phyloP scores from a whole-genome alignment of 805 yeast species.

The Blastobotrys chiropterorum region DNA sequence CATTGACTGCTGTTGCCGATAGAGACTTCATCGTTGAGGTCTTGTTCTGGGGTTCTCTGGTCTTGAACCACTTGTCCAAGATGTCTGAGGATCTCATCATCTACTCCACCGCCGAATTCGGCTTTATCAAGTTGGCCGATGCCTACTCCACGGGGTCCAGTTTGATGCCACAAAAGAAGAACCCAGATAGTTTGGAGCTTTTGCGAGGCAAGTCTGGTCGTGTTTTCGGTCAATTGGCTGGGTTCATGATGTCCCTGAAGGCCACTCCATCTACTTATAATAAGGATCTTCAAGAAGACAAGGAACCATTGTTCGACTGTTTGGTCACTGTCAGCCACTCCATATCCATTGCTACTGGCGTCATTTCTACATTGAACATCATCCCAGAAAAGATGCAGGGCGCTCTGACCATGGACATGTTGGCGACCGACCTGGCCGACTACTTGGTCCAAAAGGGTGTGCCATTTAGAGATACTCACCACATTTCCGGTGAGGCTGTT shows the following conservation, averaged over 20 bases:
- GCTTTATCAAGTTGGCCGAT: conserved; percentile 87
- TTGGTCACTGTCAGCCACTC: conserved; percentile 91
- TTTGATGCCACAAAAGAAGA: conserved; percentile 98
- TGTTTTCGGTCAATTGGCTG: conserved; percentile 90
- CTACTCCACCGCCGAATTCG: conserved; percentile 96
- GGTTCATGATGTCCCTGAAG: conserved; percentile 92
- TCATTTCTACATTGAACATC: conserved; percentile 76
- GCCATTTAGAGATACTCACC: conserved; percentile 98
- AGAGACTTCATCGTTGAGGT: conserved; percentile 96
- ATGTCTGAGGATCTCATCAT: conserved; percentile 92
- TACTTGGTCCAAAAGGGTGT: conserved; percentile 96
- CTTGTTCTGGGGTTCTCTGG: conserved; percentile 89
- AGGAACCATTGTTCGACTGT: conserved; percentile 95
- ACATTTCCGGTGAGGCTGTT: conserved; percentile 97
- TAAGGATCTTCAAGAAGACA: conserved; percentile 98
- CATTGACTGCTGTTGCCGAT: conserved; percentile 93
- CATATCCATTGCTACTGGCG: conserved; percentile 91
- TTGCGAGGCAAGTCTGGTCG: conserved; percentile 97
- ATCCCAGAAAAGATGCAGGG: conserved; percentile 70
- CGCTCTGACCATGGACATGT: conserved; percentile 97
- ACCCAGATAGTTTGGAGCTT: conserved; percentile 93
- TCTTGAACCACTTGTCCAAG: conserved; percentile 93
- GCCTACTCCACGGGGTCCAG: conserved; percentile 99
- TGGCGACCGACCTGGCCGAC: conserved; percentile 97
- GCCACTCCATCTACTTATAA: conserved; percentile 98